Base-by-base conservation (phyloP, 495 filamentous ascomycete genomes). In the Tetracladium setigerum region DNA sequence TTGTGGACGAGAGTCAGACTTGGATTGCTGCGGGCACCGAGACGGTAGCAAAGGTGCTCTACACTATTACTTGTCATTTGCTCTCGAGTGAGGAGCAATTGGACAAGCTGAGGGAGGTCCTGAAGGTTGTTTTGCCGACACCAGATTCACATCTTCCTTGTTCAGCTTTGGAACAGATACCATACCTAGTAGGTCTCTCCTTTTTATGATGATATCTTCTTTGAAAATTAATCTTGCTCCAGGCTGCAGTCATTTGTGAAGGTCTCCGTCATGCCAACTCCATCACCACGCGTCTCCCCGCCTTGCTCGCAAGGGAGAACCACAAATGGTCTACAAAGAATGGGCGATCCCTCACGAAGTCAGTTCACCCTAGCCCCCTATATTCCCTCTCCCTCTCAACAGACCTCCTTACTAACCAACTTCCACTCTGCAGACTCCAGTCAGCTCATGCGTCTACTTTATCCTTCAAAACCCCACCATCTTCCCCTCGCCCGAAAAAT, bases 231-330 rank as follows among this genome's bases (percentile, higher is more conserved):
- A 43, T 37, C 12, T 47, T 12, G 14, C 36, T 16, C 0, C 50
- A 72, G 66, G 58, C 55, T 30, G 71, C 66, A 9, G 62, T 67
- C 0, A 60, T 80, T 12, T 53, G 60, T 19, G 78, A 81, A 48
- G 63, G 58, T 3, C 52, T 71, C 19, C 61, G 71, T 9, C 56
- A 73, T n/a, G 64, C 64, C 0, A 64, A 62, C 32, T 67, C 65
- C 14, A 63, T 62, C 17, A 55, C 59, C 3, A 47, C 54, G 3
- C 50, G 65, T 17, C 38, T 56, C 49, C 56, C 7, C 59, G 71
- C 14, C 57, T 70, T 16, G 63, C 66, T 2, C 34, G 63, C 0
- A 14, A 14, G 6, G 35, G 22, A 27, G 22, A 27, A 27, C 27
- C 47, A 31, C 15, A 58, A 12, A 60, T 67, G 30, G 54, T 54